Conservation (phyloP, 106 monocot genomes). For the Dactylorhiza incarnata region DNA sequence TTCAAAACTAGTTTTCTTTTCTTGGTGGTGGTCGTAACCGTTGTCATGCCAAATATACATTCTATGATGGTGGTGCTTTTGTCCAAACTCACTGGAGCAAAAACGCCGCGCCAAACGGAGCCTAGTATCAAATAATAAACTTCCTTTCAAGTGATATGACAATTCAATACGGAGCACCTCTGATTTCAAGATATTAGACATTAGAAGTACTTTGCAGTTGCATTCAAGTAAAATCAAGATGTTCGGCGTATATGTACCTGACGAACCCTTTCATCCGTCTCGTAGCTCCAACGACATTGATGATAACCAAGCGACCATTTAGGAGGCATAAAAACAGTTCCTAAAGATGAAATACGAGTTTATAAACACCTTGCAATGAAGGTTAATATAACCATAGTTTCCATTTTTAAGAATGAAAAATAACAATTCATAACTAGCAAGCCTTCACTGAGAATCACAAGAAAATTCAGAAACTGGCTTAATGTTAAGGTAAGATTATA, state of each 20-base stretch:
- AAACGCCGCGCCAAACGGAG: no score
- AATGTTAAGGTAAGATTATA: not conserved
- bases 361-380: not conserved
- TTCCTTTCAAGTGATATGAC: not conserved
- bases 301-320: constrained; percentile 97
- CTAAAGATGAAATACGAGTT: constrained; percentile 19
- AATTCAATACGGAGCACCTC: not conserved
- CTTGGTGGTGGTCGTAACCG: no score
- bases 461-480: not conserved
- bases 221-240: not conserved
- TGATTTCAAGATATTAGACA: not conserved
- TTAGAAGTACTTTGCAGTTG: not conserved
- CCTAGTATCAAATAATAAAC: not conserved
- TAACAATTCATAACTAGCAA: not conserved
- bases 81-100: no score
- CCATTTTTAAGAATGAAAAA: not conserved
- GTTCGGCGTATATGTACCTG: constrained; percentile 31
- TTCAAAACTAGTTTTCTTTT: no score
- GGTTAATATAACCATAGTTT: not conserved
- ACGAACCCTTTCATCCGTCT: constrained; percentile 66
- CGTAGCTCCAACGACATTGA: constrained; percentile 95
- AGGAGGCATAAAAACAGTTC: constrained; percentile 97
- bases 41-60: no score
- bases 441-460: not conserved
- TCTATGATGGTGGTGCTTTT: no score